Base-by-base conservation (phyloP, 1,284 basidiomycete genomes). In the Leccinum subspadiceum region DNA sequence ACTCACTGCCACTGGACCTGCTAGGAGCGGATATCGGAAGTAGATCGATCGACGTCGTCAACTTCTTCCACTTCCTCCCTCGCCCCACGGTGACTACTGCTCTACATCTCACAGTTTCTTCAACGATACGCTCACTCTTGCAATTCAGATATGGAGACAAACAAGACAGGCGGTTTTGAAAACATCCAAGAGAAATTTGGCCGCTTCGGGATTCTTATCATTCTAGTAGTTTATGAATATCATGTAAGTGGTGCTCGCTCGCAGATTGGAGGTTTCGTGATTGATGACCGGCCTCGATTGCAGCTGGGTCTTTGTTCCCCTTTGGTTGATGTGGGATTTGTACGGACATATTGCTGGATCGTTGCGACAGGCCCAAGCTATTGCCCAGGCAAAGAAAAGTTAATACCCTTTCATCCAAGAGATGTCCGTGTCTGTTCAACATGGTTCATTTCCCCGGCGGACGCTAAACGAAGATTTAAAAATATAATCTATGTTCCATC, bases 271-370 rank as follows among this genome's bases (percentile, higher is more conserved):
- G 33, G 26, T 41, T 24, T 51, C 29, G 35, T 17, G 24, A 22
- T 50, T 22, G 41, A 58, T 72, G 54, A 68, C 44, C 68, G 31
- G 60, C 59, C 20, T 54, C 39, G 44, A 58, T 56, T 63, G 26
- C 65, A 93, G 90, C 62, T 93, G 91, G 91, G 90, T 93, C 13
- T 67, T 84, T 58, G 81, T 93, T 64, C 92, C 91, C 1, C 59
- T 91, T 12, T 83, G 81, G 78, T 78, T 93, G 57, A 87, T 93
- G 87, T 77, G 79, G 64, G 86, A 92, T 68, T 91, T 91, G 0
- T 93, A 92, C 62, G 76, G 75, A 2, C 81, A 87, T 62, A 89
- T 93, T 62, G 80, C 86, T 4, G 70, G 74, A 46, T 78, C 86
- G 3, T 74, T 93, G 62, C 83, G 86, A 17, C 62, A 72, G 6